phyloP scores from a whole-genome alignment of 768 basidiomycete genomes.

The Leccinum rimulosum region DNA sequence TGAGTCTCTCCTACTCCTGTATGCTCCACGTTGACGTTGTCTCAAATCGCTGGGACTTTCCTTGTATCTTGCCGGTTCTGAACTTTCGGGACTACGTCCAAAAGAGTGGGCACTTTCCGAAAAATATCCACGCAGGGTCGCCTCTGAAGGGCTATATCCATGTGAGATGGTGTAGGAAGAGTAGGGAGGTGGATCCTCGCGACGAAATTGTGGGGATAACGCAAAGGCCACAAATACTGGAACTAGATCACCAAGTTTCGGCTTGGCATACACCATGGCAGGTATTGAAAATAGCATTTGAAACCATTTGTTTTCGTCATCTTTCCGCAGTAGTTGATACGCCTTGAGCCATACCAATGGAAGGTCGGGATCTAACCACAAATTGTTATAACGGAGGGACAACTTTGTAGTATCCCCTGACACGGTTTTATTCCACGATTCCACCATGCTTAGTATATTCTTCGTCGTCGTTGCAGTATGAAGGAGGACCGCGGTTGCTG shows the following conservation, averaged over 20 bases:
- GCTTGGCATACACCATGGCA: not conserved
- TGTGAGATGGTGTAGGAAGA: constrained; percentile 8
- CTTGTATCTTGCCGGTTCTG: not conserved
- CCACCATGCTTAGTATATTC: not conserved
- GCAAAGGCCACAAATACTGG: constrained; percentile 26
- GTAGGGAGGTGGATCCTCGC: constrained; percentile 13
- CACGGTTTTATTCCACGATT: not conserved
- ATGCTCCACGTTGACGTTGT: constrained; percentile 3
- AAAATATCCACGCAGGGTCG: not conserved
- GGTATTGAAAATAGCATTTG: not conserved
- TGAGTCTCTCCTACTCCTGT: not conserved
- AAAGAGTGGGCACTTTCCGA: not conserved
- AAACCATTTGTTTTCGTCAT: not conserved
- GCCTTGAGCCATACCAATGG: constrained; percentile 23
- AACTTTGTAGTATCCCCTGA: not conserved
- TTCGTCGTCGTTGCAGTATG: not conserved
- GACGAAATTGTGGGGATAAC: constrained; percentile 6
- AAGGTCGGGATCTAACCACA: constrained; percentile 25
- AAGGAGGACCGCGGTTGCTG: not conserved
- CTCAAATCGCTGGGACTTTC: not conserved
- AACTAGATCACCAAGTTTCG: not conserved
- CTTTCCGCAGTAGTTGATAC: constrained; percentile 23
- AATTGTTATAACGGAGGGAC: constrained; percentile 18
- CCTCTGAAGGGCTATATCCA: constrained; percentile 1
- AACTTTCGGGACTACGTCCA: constrained; percentile 7